Base-by-base conservation (phyloP, 2,329 filamentous ascomycete genomes). In the Aspergillus transmontanensis region DNA sequence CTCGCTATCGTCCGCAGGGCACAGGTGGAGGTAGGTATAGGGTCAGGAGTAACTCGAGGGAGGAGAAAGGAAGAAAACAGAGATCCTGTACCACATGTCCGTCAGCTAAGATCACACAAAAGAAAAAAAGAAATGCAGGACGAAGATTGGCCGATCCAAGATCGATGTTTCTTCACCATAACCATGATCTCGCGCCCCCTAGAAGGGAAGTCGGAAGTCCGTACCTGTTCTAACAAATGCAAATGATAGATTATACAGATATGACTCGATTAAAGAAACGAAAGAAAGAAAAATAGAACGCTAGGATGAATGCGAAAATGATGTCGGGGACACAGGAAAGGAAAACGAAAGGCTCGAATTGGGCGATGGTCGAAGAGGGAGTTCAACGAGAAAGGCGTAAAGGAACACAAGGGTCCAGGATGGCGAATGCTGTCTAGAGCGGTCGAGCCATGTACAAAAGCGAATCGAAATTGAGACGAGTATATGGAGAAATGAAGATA, bases 381-480 rank as follows among this genome's bases (percentile, higher is more conserved):
- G 66, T 60, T 61, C 62, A 71, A 67, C 67, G 67, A 76, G 66
- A 69, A 62, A 67, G 66, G 71, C 65, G 66, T 66, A 26, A 67
- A 65, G 67, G 64, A 69, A 71, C 65, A 71, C 72, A 68, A 65
- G 69, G 69, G 65, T 71, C 68, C 66, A 66, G 64, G 67, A 68
- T 66, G 68, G 68, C 68, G 66, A 65, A 69, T 62, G 60, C 64
- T 67, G 65, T 71, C 71, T 72, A 73, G 61, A 68, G 64, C 64
- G 65, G 64, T 69, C 68, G 68, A 72, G 70, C 73, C 72, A 78
- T 76, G 67, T 76, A 76, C 71, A 73, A 64, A 67, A 66, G 60
- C 64, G 64, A 67, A 66, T 62, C 39, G 34, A 57, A 61, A 48
- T 36, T 36, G 39, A 51, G 59, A 43, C 26, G 36, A 59, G 54